These are phyloP conservation scores for Patellifolia procumbens DNA, from an alignment of 179 eudicot species.

Conservation along the genomic window DNA sequence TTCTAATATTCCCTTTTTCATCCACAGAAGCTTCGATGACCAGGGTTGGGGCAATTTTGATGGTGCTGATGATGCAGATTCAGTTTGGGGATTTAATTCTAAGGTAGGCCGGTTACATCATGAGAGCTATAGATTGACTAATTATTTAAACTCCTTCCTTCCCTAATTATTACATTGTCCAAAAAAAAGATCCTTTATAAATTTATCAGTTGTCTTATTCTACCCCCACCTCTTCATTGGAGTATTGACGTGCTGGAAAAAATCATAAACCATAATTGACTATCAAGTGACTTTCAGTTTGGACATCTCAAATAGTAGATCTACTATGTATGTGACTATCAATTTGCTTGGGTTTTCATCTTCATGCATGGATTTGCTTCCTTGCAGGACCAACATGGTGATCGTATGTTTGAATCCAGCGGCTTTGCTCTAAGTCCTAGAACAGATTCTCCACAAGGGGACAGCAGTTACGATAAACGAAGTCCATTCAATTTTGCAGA, in stretches of 20 bases:
- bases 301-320: neutral
- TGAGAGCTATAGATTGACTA: neutral
- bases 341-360: neutral
- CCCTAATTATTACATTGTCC: neutral
- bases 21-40: constrained; percentile 64
- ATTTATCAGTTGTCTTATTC: no score
- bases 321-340: neutral
- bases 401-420: constrained; percentile 63
- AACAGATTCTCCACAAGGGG: constrained; percentile 54
- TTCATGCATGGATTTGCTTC: constrained; percentile 13
- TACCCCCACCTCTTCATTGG: no score
- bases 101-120: constrained; percentile 50
- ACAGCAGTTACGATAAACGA: constrained; percentile 39
- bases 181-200: no score
- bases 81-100: constrained; percentile 67
- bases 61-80: constrained; percentile 68
- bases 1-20: constrained; percentile 22
- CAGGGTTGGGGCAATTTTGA: constrained; percentile 80
- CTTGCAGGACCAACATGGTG: constrained; percentile 64
- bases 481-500: constrained; percentile 57
- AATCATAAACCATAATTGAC: neutral
- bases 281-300: neutral
- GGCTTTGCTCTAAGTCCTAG: constrained; percentile 62
- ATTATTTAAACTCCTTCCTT: neutral
- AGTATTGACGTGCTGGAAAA: neutral